phyloP scores from a whole-genome alignment of 345 rosid genomes.

The Sonneratia caseolaris region DNA sequence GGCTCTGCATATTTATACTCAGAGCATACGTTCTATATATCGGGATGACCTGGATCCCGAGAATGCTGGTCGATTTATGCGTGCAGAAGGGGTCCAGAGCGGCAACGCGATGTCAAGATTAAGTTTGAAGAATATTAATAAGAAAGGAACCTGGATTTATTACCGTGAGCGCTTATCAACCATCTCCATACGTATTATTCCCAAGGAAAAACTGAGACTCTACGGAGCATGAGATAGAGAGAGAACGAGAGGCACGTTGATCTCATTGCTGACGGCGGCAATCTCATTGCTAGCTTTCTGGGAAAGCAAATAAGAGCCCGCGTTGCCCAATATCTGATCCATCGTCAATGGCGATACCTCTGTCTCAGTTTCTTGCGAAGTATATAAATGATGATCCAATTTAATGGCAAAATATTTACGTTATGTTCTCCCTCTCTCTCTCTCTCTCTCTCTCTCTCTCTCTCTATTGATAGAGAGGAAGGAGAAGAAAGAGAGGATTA shows the following conservation, averaged over 20 bases:
- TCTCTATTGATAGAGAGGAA: neutral
- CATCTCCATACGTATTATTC: neutral
- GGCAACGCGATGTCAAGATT: neutral
- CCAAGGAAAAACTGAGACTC: no score
- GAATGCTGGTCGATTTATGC: neutral
- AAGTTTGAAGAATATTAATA: no score
- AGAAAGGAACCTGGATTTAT: no score
- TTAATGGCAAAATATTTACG: neutral
- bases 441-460: neutral
- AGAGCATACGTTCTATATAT: neutral
- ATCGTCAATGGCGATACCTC: slow-evolving; percentile 13
- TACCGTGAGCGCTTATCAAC: neutral
- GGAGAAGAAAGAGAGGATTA: neutral
- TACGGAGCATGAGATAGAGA: neutral
- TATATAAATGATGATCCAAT: neutral
- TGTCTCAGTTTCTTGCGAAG: neutral
- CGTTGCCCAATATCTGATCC: slow-evolving; percentile 91
- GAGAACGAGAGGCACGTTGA: slow-evolving; percentile 34
- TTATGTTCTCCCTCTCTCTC: neutral
- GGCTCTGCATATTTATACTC: neutral
- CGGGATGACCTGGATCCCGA: neutral
- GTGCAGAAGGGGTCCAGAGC: neutral
- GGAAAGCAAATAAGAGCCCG: slow-evolving; percentile 78
- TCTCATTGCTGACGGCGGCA: slow-evolving; percentile 70
- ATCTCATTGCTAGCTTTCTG: slow-evolving; percentile 72